Evolutionary conservation across 139 green algal species (phyloP), one percentile per base, ranked within the genome.

Genomic region (Edaphochlamys debaryana): DNA sequence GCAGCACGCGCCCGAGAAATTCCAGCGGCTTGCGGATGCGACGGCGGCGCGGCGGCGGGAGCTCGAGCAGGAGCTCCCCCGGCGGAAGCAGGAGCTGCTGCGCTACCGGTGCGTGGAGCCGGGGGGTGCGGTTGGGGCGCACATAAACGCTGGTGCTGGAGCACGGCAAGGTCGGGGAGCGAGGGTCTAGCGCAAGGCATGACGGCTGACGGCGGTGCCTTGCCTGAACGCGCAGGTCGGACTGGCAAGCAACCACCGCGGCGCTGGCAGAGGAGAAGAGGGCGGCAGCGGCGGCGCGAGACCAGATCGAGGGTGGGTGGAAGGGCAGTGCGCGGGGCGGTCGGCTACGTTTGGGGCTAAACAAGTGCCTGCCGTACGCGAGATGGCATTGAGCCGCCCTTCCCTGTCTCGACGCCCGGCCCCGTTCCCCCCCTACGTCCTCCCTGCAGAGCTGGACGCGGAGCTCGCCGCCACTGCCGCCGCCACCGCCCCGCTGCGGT

Each of bases 231-330:
- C n/a, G 8, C 50, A 58, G 50, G 25, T 6, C 41, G 2, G 60
- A 82, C 36, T 82, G 75, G 75, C 41, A 72, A 41, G 5, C n/a
- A 11, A 63, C 68, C 38, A 30, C 58, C 29, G 41, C 38, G 58
- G 58, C 25, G 40, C 56, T 80, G 58, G 50, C n/a, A 6, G 58
- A 80, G 58, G 74, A 80, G 74, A 38, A 58, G 2, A 0, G 27
- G 29, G 29, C 58, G 40, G 58, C 29, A 20, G 58, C 74, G 27
- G 74, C 9, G 27, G 58, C 70, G 56, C 52, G 70, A 38, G 60
- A 41, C 6, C 58, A 70, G 58, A 25, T 40, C 1, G 19, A 68
- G 25, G 62, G 62, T 41, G 25, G 27, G 58, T 66, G 58, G 19
- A n/a, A n/a, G n/a, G n/a, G n/a, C n/a, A n/a, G n/a, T n/a, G n/a